A percentile compares a stretch with the other conserved stretches of the same genome.
phyloP scores from a whole-genome alignment of 768 basidiomycete species.

The Auricularia heimuer region DNA sequence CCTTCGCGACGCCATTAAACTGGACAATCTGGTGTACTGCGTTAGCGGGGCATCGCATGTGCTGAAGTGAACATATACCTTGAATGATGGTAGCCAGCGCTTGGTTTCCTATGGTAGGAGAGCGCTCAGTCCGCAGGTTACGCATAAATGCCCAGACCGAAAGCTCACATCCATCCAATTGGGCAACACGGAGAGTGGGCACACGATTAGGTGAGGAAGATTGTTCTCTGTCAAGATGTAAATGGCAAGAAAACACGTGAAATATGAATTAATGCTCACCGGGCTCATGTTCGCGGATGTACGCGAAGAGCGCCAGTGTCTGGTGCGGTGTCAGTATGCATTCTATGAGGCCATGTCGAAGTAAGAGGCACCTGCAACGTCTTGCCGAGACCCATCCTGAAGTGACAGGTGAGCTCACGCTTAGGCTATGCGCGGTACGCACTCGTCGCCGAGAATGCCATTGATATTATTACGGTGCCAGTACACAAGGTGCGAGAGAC shows the following conservation, averaged over 20 bases:
- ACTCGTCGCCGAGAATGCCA: slow-evolving; percentile 66
- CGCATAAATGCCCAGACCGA: slow-evolving; percentile 2
- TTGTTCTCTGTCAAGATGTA: slow-evolving; percentile 21
- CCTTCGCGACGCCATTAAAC: slow-evolving; percentile 47
- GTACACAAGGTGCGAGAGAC: slow-evolving; percentile 53
- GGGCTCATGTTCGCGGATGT: slow-evolving; percentile 45
- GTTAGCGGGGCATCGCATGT: background rate
- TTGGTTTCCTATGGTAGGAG: slow-evolving; percentile 33
- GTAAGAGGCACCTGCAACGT: slow-evolving; percentile 40
- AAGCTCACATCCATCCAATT: slow-evolving; percentile 44
- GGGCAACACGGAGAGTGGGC: slow-evolving; percentile 57
- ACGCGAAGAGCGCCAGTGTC: slow-evolving; percentile 58
- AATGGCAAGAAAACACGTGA: background rate
- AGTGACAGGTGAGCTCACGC: background rate
- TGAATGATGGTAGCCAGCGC: slow-evolving; percentile 45
- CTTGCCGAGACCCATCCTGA: slow-evolving; percentile 56
- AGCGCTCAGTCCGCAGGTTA: background rate
- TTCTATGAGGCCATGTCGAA: background rate
- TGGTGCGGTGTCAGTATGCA: slow-evolving; percentile 7
- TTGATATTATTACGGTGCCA: slow-evolving; percentile 68
- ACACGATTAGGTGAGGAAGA: slow-evolving; percentile 63
- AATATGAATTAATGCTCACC: slow-evolving; percentile 20
- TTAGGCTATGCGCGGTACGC: slow-evolving; percentile 12
- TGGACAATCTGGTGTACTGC: slow-evolving; percentile 27
- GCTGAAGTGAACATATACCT: slow-evolving; percentile 5